Evolutionary conservation across 306 rosid genomes (phyloP), one percentile per base, ranked within the genome.

Genomic region (Albizia julibrissin): DNA sequence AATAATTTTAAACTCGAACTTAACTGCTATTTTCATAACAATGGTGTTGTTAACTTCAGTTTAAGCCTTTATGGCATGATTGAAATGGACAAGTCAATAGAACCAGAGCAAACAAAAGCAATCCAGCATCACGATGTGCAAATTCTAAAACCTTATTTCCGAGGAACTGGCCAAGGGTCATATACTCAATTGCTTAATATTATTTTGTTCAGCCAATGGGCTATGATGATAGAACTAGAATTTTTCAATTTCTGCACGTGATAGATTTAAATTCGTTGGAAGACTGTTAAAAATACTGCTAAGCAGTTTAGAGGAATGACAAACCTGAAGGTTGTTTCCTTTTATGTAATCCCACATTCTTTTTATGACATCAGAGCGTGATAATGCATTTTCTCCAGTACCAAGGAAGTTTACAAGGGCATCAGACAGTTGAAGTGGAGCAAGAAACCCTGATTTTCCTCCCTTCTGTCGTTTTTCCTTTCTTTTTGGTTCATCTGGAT

Each of bases 311-410:
- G 69, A 85, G 87, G 24, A 84, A 66, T 70, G 75, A 82, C 79
- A 85, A 83, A 92, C 97, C 95, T 92, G 93, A 78, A 92, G 93
- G 86, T 88, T 81, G 81, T 92, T 91, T 78, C 86, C 85, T 87
- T 92, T 92, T 75, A 91, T 91, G 89, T 91, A 91, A 59, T 86
- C 92, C 97, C 95, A 88, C 91, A 88, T 92, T 88, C 89, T 89
- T 85, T 92, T 92, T 65, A 87, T 84, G 62, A 86, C 91, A 22
- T 84, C 92, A 67, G 92, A 10, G 50, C 93, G 88, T 67, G 97
- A 59, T 89, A 89, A 84, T 76, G 74, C 90, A 75, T 83, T 88
- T 82, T 92, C 97, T 76, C 92, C 97, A 1, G 92, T 89, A 68
- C 92, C 97, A 77, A 89, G 89, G 83, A 92, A 92, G 69, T 90